Evolutionary conservation across 2,329 filamentous ascomycete species (phyloP), one percentile per base, ranked within the genome.

Genomic region (Xylariaceae sp.): DNA sequence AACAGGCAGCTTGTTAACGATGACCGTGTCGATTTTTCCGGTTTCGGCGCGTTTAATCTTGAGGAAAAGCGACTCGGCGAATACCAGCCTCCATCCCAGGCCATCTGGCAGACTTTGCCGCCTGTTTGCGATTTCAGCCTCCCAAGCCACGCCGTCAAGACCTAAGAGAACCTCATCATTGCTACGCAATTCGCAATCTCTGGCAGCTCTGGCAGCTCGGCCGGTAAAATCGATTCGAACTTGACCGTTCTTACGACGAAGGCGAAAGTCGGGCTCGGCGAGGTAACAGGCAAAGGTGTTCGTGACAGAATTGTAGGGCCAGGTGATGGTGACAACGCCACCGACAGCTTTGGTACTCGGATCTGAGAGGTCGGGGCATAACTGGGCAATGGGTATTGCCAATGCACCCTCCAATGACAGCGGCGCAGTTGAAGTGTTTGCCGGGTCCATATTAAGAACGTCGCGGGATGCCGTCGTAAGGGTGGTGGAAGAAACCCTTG

Each of bases 261-360:
- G 77, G 47, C 89, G 86, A 65, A 91, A 88, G 69, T 96, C 90
- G 45, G 85, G 84, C 65, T 96, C 91, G 45, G 88, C 88, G 35
- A 97, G 80, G 26, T 95, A 80, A 49, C 96, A 85, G 30, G 89
- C 86, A 62, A 91, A 80, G 40, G 84, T 84, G 51, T 80, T 81
- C 32, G 81, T 87, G 30, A 89, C 83, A 27, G 87, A 87, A 60
- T 88, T 96, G 71, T 89, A 96, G 0, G 92, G 92, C 91, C 92
- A 97, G 55, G 89, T 85, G 37, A 97, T 83, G 6, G 90, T 92
- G 27, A 96, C 83, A 12, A 88, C 77, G 40, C 88, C 91, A 55
- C 82, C 79, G 34, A 96, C 72, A 9, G 75, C 73, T 57, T 73
- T 73, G 4, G 72, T 68, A 2, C 65, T 54, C 29, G 70, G 68